Conservation (phyloP, 2,329 filamentous ascomycete species). For the Colletotrichum costaricense region DNA sequence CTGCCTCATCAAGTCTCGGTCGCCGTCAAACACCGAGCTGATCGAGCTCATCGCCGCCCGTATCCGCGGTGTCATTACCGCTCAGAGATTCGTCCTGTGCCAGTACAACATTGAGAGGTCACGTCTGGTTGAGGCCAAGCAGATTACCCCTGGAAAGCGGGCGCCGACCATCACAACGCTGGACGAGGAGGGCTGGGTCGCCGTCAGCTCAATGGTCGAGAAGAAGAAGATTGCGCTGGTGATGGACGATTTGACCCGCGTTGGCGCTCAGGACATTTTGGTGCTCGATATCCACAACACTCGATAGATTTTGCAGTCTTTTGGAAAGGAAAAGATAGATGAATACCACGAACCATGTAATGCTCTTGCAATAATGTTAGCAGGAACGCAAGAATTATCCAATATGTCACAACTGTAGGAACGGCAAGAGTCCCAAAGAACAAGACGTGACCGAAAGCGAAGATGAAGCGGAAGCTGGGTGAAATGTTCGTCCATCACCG, state of each 20-base stretch:
- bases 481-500: not conserved
- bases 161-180: slow-evolving; percentile 92
- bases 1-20: slow-evolving; percentile 90
- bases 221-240: slow-evolving; percentile 85
- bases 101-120: slow-evolving; percentile 91
- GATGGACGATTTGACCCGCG: slow-evolving; percentile 84
- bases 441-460: not conserved
- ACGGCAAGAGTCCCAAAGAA: not conserved
- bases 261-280: slow-evolving; percentile 86
- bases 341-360: slow-evolving; percentile 27
- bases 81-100: slow-evolving; percentile 93
- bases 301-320: slow-evolving; percentile 49
- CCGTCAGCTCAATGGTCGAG: slow-evolving; percentile 94
- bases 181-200: slow-evolving; percentile 91
- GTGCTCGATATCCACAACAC: slow-evolving; percentile 89
- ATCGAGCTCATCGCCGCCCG: slow-evolving; percentile 87
- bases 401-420: not conserved
- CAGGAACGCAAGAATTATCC: not conserved
- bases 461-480: not conserved
- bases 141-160: slow-evolving; percentile 92
- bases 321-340: slow-evolving; percentile 11
- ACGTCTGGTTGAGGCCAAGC: slow-evolving; percentile 73
- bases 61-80: slow-evolving; percentile 94
- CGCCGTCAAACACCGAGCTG: slow-evolving; percentile 81
- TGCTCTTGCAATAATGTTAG: not conserved